Percentiles rank a stretch among this genome's conserved stretches.
phyloP scores from a whole-genome alignment of 768 basidiomycete genomes.

The Tricholoma furcatifolium region DNA sequence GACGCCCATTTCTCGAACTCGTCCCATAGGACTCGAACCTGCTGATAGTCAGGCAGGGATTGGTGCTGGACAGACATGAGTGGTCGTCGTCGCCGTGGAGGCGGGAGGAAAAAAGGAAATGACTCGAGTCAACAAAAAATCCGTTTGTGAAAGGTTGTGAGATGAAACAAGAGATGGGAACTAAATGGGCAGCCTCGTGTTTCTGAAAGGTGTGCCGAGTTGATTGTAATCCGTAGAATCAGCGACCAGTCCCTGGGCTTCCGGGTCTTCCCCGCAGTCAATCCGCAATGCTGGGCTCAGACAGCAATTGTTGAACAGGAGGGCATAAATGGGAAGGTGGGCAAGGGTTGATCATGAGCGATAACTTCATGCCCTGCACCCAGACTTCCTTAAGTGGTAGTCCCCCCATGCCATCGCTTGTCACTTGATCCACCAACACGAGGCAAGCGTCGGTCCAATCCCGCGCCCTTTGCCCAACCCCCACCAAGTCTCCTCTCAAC shows the following conservation, averaged over 20 bases:
- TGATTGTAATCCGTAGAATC: conserved; percentile 29
- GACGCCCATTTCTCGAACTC: conserved; percentile 33
- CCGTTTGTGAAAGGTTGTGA: conserved; percentile 26
- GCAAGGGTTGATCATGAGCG: conserved; percentile 20
- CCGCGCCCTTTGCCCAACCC: conserved; percentile 35
- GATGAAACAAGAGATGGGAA: conserved; percentile 33
- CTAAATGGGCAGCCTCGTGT: conserved; percentile 41
- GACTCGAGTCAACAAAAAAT: conserved; percentile 31
- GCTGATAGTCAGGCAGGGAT: conserved; percentile 14
- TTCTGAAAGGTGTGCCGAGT: conserved; percentile 32
- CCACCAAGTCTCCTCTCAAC: conserved; percentile 19
- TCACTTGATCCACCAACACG: conserved; percentile 27
- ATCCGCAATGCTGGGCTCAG: conserved; percentile 21
- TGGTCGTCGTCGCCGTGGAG: conserved; percentile 13
- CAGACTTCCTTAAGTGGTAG: conserved; percentile 12
- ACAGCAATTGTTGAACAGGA: conserved; percentile 10
- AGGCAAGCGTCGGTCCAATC: conserved; percentile 27
- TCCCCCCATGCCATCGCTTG: conserved; percentile 2
- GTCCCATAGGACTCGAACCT: conserved; percentile 33
- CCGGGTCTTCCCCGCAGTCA: conserved; percentile 32
- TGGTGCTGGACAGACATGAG: conserved; percentile 20
- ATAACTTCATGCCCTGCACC: conserved; percentile 18
- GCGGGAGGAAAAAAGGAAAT: conserved; percentile 25
- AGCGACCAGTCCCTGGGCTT: conserved; percentile 22
- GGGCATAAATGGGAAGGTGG: conserved; percentile 17